Percentiles rank a stretch among this genome's conserved stretches.
Evolutionary conservation across 768 basidiomycete species (phyloP).

Genomic region (Hygrophoropsis aurantiaca): DNA sequence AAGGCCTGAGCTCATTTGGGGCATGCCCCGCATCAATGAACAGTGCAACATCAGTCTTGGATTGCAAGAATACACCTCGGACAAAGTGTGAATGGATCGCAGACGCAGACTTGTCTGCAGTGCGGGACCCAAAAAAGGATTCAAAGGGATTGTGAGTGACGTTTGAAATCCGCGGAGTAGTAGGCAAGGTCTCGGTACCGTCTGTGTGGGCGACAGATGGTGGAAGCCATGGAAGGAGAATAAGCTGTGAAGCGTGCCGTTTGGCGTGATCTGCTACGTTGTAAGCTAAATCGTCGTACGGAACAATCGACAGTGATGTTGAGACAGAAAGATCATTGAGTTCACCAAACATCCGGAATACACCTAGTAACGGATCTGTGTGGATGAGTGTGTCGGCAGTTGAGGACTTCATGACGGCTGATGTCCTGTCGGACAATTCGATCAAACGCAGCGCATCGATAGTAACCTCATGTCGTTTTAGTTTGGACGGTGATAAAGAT

Average conservation of each 20-base stretch:
- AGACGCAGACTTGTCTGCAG: conserved; percentile 44
- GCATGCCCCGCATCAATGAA: conserved; percentile 69
- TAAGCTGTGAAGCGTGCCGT: conserved; percentile 61
- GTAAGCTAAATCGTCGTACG: conserved; percentile 69
- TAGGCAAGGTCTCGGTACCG: background rate
- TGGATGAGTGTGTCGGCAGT: conserved; percentile 64
- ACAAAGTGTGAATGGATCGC: conserved; percentile 80
- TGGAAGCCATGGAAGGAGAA: conserved; percentile 81
- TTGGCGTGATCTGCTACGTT: conserved; percentile 70
- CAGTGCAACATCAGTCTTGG: conserved; percentile 72
- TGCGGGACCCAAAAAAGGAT: conserved; percentile 44
- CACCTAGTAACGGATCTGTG: conserved; percentile 69
- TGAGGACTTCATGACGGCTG: conserved; percentile 65
- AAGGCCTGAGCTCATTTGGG: conserved; percentile 16
- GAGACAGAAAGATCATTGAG: conserved; percentile 66
- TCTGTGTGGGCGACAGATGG: conserved; percentile 22
- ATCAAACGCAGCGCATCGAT: conserved; percentile 83
- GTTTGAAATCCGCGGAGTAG: conserved; percentile 15
- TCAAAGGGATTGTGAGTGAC: conserved; percentile 67
- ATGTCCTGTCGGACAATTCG: conserved; percentile 71
- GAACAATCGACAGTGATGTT: conserved; percentile 71
- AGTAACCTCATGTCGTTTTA: conserved; percentile 32
- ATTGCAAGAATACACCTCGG: conserved; percentile 75
- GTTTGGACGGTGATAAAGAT: background rate
- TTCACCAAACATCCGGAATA: conserved; percentile 76